A percentile compares a stretch with the other conserved stretches of the same genome.
phyloP scores from a whole-genome alignment of 2,329 filamentous ascomycete species.

The Fusarium tanahbumbuense region DNA sequence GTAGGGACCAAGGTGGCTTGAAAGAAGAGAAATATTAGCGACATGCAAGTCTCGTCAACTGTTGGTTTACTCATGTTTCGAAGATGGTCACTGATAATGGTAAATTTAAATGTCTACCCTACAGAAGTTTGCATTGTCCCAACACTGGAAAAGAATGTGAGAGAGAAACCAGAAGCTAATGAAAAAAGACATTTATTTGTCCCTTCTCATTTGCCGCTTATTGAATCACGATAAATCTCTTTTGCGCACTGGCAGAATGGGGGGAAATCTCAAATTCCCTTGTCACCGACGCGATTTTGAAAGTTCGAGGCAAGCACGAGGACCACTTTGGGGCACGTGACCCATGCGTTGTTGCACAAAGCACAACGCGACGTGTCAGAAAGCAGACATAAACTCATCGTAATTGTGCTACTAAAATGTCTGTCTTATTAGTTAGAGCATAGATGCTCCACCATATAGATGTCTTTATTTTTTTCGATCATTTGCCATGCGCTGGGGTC shows the following conservation, averaged over 20 bases:
- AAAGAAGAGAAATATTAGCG: too few species aligned
- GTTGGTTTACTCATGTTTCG: not conserved
- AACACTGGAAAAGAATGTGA: not conserved
- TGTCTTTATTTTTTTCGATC: not conserved
- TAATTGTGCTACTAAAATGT: not conserved
- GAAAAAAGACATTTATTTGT: rapidly evolving
- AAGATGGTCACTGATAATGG: not conserved
- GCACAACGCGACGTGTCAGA: not conserved
- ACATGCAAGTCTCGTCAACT: too few species aligned
- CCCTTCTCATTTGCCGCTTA: too few species aligned
- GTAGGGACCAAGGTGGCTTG: too few species aligned
- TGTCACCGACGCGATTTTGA: not conserved
- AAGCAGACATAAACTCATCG: not conserved
- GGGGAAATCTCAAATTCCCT: rapidly evolving
- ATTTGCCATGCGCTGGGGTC: too few species aligned
- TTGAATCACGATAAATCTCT: rapidly evolving
- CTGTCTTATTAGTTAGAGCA: not conserved
- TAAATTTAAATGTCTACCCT: not conserved
- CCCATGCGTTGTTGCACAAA: not conserved
- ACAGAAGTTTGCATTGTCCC: rapidly evolving
- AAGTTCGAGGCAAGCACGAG: not conserved
- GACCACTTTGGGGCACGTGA: not conserved
- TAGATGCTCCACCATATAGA: rapidly evolving
- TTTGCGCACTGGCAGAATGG: not conserved
- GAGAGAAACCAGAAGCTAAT: not conserved